Percentiles rank a stretch among this genome's conserved stretches.
Conservation (phyloP, 768 basidiomycete genomes). For the Russula sp. region DNA sequence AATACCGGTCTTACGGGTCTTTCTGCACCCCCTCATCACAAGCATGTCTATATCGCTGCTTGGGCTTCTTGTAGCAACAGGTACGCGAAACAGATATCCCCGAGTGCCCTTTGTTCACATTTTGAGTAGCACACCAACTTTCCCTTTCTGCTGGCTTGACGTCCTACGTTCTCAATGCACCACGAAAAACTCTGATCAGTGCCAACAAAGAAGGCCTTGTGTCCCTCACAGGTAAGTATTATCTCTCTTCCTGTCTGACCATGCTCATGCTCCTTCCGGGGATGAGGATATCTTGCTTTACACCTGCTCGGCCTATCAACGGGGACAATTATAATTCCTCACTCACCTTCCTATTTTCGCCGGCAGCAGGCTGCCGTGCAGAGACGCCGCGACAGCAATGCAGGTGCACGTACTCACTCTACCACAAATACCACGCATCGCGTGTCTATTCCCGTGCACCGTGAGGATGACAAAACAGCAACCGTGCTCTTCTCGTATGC, state of each 20-base stretch:
- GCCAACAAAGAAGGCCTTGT: slow-evolving; percentile 91
- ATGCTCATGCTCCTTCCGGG: background rate
- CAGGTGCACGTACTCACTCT: slow-evolving; percentile 16
- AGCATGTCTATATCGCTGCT: slow-evolving; percentile 52
- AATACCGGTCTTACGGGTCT: slow-evolving; percentile 63
- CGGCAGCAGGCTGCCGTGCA: slow-evolving; percentile 34
- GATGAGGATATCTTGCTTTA: slow-evolving; percentile 78
- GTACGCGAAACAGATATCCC: slow-evolving; percentile 32
- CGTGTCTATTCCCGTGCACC: slow-evolving; percentile 26
- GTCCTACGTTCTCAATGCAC: slow-evolving; percentile 55
- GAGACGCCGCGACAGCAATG: slow-evolving; percentile 19
- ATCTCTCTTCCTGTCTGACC: background rate
- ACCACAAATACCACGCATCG: background rate
- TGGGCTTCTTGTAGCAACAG: slow-evolving; percentile 50
- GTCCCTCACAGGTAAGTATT: slow-evolving; percentile 56
- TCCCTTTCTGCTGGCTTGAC: slow-evolving; percentile 53
- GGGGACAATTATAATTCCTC: slow-evolving; percentile 75
- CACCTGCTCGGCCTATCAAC: slow-evolving; percentile 79
- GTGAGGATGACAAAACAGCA: slow-evolving; percentile 66
- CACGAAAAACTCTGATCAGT: slow-evolving; percentile 56
- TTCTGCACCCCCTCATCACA: slow-evolving; percentile 59
- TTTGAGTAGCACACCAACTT: slow-evolving; percentile 60
- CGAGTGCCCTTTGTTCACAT: background rate
- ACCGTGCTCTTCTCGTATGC: slow-evolving; percentile 73
- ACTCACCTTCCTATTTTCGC: slow-evolving; percentile 65